Evolutionary conservation across 2,329 filamentous ascomycete genomes (phyloP), one percentile per base, ranked within the genome.

Genomic region (Clonostachys chloroleuca): DNA sequence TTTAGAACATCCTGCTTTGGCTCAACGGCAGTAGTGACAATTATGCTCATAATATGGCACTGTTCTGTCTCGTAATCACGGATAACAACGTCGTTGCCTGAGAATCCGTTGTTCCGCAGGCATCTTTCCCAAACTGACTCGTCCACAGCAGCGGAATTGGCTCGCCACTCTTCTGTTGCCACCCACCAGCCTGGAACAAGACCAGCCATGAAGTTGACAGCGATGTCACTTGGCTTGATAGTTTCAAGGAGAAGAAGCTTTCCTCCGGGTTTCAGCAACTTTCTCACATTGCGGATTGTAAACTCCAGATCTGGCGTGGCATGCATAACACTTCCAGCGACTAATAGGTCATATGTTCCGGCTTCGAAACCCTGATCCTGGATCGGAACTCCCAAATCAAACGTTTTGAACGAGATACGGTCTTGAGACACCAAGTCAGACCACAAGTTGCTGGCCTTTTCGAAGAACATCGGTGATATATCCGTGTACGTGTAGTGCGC

Each of bases 111-210:
- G 6, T 43, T 34, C 12, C 39, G 35, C 3, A 52, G 44, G 8
- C 44, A 12, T 30, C 36, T 7, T 16, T 50, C 37, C 53, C 53
- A 55, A 4, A 36, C 6, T 3, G 33, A 17, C 30, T 49, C 49
- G n/a, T 16, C 35, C 5, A 43, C 34, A 10, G 41, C 16, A 6
- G 49, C 42, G 5, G 13, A 10, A 14, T 16, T 9, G 34, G 34
- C 5, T 14, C 50, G 46, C 35, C 44, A 51, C 9, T 52, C 37
- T 34, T 63, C 62, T 37, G 57, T 49, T 6, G 49, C 52, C 12
- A 66, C 51, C 66, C 66, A 68, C 66, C 66, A 68, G 6, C 63
- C 66, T 8, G 13, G n/a, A 7, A 20, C 18, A 6, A 47, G 17
- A 12, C 13, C 24, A 4, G 45, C 17, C 14, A 34, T n/a, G 10